Percentiles rank a stretch among this genome's conserved stretches.
phyloP scores from a whole-genome alignment of 192 early-diverging fungal genomes.

The Dispira simplex region DNA sequence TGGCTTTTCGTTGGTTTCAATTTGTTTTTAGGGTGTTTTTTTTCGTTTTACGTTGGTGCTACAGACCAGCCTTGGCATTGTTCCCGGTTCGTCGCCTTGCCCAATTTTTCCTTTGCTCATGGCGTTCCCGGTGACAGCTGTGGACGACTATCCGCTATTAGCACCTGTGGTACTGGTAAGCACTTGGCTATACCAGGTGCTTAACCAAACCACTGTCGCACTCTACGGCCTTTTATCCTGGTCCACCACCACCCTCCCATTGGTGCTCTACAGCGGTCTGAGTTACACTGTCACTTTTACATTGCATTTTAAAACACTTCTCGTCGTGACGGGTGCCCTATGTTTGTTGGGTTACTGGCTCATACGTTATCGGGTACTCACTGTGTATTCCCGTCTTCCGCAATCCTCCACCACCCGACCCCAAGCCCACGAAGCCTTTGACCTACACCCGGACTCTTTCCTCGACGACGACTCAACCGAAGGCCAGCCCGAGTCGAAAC shows the following conservation, averaged over 20 bases:
- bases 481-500: conserved; percentile 27
- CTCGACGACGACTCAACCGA: conserved; percentile 32
- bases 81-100: too few species aligned
- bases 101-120: too few species aligned
- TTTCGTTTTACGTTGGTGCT: too few species aligned
- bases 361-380: conserved; percentile 55
- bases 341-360: conserved; percentile 29
- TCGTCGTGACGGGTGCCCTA: conserved; percentile 19
- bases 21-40: too few species aligned
- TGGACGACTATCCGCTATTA: too few species aligned
- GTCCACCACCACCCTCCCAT: conserved; percentile 31
- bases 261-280: conserved; percentile 31
- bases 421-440: conserved; percentile 31
- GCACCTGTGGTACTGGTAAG: too few species aligned
- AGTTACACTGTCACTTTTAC: conserved; percentile 46
- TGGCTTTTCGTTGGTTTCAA: too few species aligned
- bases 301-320: conserved; percentile 40
- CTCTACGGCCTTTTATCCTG: not conserved
- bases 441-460: conserved; percentile 57
- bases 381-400: conserved; percentile 54
- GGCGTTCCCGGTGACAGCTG: too few species aligned
- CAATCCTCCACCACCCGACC: conserved; percentile 25
- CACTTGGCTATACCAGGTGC: too few species aligned
- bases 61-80: too few species aligned
- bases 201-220: too few species aligned